These are phyloP conservation scores for Trichoderma sp. DNA, from an alignment of 2,329 filamentous ascomycete species.

Conservation along the genomic window DNA sequence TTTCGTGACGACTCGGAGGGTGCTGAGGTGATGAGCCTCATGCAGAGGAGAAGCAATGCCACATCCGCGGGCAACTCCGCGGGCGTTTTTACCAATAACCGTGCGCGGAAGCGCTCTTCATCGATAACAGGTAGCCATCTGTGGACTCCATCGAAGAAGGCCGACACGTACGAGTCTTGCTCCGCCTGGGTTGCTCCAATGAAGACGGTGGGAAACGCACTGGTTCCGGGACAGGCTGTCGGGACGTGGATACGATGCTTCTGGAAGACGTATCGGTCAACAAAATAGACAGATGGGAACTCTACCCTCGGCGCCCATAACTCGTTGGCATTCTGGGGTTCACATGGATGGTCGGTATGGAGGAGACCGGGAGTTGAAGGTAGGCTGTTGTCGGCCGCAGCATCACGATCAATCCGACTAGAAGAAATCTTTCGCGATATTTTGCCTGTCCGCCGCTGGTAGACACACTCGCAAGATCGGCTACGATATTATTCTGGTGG, in stretches of 20 bases:
- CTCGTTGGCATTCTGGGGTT: background rate
- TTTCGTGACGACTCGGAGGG: background rate
- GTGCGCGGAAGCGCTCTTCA: background rate
- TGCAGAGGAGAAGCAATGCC: background rate
- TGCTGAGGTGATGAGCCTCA: background rate
- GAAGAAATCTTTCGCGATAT: background rate
- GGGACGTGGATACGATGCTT: background rate
- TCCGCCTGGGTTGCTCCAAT: background rate
- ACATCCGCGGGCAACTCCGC: background rate
- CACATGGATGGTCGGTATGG: background rate
- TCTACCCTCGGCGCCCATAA: background rate
- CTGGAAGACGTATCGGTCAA: background rate
- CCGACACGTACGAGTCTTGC: background rate
- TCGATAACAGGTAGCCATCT: background rate
- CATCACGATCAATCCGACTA: background rate
- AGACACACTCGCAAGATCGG: background rate
- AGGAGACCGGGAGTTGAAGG: background rate
- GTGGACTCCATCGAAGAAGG: background rate
- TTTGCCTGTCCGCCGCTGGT: background rate
- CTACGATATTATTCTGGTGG: background rate
- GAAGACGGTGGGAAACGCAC: background rate
- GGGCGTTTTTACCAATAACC: background rate
- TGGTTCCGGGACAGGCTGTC: background rate
- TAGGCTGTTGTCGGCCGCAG: background rate
- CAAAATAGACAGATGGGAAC: background rate